A percentile compares a stretch with the other conserved stretches of the same genome.
These are phyloP conservation scores for Heterobasidion occidentale DNA, from an alignment of 1,284 basidiomycete species.

Conservation along the genomic window DNA sequence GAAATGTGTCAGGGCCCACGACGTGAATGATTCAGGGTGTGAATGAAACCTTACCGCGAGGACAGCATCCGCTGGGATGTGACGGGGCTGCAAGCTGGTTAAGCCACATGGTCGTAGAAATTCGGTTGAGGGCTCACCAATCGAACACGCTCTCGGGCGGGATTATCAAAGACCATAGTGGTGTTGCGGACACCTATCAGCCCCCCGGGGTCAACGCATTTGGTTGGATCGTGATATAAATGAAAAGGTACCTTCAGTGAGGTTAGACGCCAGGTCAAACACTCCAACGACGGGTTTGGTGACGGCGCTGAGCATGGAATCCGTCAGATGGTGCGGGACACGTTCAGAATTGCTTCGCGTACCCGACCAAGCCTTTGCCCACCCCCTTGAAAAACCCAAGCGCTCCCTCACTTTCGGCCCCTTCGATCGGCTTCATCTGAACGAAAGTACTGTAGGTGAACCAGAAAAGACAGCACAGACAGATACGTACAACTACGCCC, in stretches of 20 bases:
- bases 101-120: background rate
- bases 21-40: background rate
- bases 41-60: constrained; percentile 51
- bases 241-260: constrained; percentile 71
- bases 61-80: constrained; percentile 81
- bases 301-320: constrained; percentile 51
- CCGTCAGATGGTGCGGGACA: background rate
- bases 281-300: constrained; percentile 97
- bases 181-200: constrained; percentile 86
- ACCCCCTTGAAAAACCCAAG: constrained; percentile 97
- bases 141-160: constrained; percentile 83
- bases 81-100: constrained; percentile 56
- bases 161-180: constrained; percentile 95
- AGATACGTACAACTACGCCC: constrained; percentile 74
- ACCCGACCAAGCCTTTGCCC: constrained; percentile 95
- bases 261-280: constrained; percentile 93
- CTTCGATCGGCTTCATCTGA: constrained; percentile 92
- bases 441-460: background rate
- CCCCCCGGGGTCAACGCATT: background rate
- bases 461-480: background rate
- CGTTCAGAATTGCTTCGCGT: constrained; percentile 18
- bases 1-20: background rate
- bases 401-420: constrained; percentile 91
- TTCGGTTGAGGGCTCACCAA: constrained; percentile 38
- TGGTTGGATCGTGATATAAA: background rate